These are phyloP conservation scores for Fusarium ramigenum DNA, from an alignment of 2,329 filamentous ascomycete genomes.

Conservation along the genomic window DNA sequence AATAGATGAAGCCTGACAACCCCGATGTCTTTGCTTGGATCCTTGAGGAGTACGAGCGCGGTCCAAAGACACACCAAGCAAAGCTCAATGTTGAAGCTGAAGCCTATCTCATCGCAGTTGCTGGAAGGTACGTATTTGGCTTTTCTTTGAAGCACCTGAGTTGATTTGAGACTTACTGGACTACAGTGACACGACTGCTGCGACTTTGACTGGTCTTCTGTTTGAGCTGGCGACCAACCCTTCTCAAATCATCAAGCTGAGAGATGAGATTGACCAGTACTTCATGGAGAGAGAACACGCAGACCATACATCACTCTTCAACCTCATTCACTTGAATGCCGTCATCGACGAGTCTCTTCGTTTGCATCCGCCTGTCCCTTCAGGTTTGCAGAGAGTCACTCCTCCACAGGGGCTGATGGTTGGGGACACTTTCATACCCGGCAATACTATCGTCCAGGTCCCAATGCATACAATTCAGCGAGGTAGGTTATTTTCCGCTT, in stretches of 20 bases:
- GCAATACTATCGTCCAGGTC: conserved; percentile 23
- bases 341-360: conserved; percentile 53
- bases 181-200: conserved; percentile 49
- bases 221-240: conserved; percentile 48
- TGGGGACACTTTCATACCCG: conserved; percentile 28
- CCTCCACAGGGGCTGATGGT: conserved; percentile 48
- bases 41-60: conserved; percentile 39
- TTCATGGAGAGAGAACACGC: conserved; percentile 2
- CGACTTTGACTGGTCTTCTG: conserved; percentile 47
- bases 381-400: conserved; percentile 48
- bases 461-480: conserved; percentile 34
- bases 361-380: conserved; percentile 50
- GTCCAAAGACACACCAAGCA: conserved; percentile 33
- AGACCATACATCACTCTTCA: conserved; percentile 34
- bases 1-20: conserved; percentile 24
- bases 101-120: conserved; percentile 44
- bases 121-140: conserved; percentile 42
- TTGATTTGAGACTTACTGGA: neutral
- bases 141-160: accelerated
- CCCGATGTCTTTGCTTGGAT: conserved; percentile 48
- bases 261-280: conserved; percentile 47
- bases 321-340: conserved; percentile 46
- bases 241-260: conserved; percentile 42
- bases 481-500: conserved; percentile 48
- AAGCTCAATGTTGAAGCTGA: conserved; percentile 42